phyloP scores from a whole-genome alignment of 2,329 filamentous ascomycete genomes.

The Remersonia thermophila region DNA sequence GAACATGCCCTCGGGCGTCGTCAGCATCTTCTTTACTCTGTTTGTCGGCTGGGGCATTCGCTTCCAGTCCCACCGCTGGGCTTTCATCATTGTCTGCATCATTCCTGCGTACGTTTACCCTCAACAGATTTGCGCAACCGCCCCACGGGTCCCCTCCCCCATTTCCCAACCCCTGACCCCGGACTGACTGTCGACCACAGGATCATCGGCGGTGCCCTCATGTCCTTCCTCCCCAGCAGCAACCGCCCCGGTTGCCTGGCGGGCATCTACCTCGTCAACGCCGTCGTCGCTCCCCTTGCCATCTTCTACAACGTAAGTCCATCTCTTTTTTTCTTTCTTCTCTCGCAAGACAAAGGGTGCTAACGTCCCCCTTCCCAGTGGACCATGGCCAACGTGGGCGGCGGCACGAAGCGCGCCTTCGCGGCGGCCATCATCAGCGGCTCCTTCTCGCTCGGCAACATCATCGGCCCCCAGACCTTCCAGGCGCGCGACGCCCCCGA shows the following conservation, averaged over 20 bases:
- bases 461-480: slow-evolving; percentile 46
- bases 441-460: slow-evolving; percentile 41
- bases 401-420: slow-evolving; percentile 40
- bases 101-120: slow-evolving; percentile 35
- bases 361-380: slow-evolving; percentile 22
- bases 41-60: slow-evolving; percentile 35
- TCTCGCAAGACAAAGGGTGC: slow-evolving; percentile 2
- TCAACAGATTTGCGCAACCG: no score
- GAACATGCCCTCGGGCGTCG: slow-evolving; percentile 41
- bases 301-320: slow-evolving; percentile 32
- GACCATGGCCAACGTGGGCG: slow-evolving; percentile 39
- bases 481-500: slow-evolving; percentile 37
- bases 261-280: slow-evolving; percentile 40
- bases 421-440: slow-evolving; percentile 36
- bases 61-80: slow-evolving; percentile 35
- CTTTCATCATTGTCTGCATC: slow-evolving; percentile 36
- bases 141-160: not conserved
- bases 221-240: slow-evolving; percentile 37
- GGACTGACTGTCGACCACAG: slow-evolving; percentile 14
- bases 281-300: slow-evolving; percentile 32
- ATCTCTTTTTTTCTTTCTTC: not conserved
- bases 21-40: slow-evolving; percentile 40
- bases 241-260: slow-evolving; percentile 35
- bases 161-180: not conserved
- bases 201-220: slow-evolving; percentile 36